Conservation (phyloP, 129 eudicot genomes). For the Daucus carota region DNA sequence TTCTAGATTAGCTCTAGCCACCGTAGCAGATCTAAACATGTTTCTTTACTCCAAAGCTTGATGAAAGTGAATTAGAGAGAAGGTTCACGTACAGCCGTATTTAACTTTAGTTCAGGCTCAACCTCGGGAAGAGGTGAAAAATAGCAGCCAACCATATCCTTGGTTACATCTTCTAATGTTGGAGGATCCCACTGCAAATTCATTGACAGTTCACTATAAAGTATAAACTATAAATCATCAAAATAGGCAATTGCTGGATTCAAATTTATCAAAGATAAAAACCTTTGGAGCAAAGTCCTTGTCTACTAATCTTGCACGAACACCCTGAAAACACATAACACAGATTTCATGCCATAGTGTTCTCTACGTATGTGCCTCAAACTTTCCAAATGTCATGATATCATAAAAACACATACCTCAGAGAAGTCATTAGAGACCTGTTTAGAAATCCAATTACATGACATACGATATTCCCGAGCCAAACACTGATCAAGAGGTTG, state of each 20-base stretch:
- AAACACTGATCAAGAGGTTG: conserved; percentile 78
- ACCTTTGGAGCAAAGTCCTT: conserved; percentile 95
- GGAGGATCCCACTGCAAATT: conserved; percentile 70
- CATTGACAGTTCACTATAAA: not conserved
- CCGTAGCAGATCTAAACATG: not conserved
- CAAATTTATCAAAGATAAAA: conserved; percentile 1
- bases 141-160: conserved; percentile 70
- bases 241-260: not conserved
- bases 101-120: conserved; percentile 66
- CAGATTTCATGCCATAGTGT: not conserved
- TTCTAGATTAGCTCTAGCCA: not conserved
- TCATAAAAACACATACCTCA: conserved; percentile 44
- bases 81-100: conserved; percentile 71
- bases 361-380: not conserved
- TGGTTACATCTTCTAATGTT: conserved; percentile 49
- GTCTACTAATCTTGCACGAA: conserved; percentile 83
- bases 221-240: not conserved
- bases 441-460: conserved; percentile 50
- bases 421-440: conserved; percentile 59
- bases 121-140: conserved; percentile 43
- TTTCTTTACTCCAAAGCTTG: not conserved
- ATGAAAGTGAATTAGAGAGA: conserved; percentile 23
- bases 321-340: conserved; percentile 42
- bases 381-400: not conserved
- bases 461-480: conserved; percentile 62